Percentiles rank a stretch among this genome's conserved stretches.
phyloP scores from a whole-genome alignment of 192 early-diverging fungal species.

The Backusella tarrabulga region DNA sequence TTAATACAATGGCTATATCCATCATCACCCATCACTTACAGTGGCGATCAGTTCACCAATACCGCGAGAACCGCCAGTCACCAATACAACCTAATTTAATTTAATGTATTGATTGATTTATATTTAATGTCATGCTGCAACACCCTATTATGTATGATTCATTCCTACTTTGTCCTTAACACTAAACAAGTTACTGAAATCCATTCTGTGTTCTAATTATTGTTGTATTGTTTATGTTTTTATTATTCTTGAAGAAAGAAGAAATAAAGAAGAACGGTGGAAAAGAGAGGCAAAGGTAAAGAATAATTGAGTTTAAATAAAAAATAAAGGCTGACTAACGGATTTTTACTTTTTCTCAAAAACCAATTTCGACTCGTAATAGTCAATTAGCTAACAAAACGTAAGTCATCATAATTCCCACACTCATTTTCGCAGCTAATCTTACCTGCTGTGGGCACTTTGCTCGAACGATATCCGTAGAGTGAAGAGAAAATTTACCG shows the following conservation, averaged over 20 bases:
- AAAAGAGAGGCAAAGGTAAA: neutral
- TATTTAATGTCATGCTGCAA: neutral
- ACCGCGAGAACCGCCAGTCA: conserved; percentile 75
- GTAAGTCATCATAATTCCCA: neutral
- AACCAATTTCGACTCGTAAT: conserved; percentile 1
- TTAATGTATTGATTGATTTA: neutral
- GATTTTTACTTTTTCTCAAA: conserved; percentile 1
- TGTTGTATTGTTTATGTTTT: neutral
- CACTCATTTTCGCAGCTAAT: neutral
- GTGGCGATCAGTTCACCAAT: conserved; percentile 60
- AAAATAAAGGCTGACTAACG: neutral
- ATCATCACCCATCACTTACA: conserved; percentile 18
- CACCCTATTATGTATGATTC: no score
- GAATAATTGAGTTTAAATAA: neutral
- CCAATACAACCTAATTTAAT: conserved; percentile 55
- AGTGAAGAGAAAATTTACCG: neutral
- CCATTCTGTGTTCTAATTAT: conserved; percentile 4
- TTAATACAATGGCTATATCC: no score
- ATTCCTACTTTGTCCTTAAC: conserved; percentile 66
- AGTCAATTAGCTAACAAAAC: conserved; percentile 10
- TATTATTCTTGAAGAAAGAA: neutral
- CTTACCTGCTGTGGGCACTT: conserved; percentile 12
- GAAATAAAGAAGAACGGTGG: neutral
- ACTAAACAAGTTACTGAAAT: conserved; percentile 44
- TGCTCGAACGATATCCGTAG: neutral